Evolutionary conservation across 306 rosid species (phyloP), one percentile per base, ranked within the genome.

Genomic region (Quercus bicolor): DNA sequence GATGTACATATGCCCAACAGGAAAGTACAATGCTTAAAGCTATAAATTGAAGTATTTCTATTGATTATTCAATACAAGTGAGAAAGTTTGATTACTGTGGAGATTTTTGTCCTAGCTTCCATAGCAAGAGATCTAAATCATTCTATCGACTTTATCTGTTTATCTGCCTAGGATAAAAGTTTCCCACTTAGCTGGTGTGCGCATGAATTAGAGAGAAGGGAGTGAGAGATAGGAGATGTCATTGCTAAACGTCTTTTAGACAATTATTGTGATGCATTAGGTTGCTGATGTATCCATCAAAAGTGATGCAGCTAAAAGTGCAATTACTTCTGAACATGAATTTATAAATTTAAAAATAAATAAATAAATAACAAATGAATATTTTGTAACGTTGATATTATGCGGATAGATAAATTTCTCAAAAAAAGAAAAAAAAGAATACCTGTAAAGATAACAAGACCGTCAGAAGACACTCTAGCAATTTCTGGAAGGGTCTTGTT

Each of bases 401-500:
- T 0, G 31, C 26, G 28, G 55, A 18, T 56, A 20, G 0, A 62
- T 33, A 29, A 62, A 53, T 53, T 21, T 71, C 48, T 26, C 37
- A 24, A 56, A 74, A 64, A 40, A 59, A 11, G 15, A 59, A 66
- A 16, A n/a, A 66, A 3, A 23, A 37, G 28, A 84, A 56, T 56
- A 90, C 97, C 98, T 75, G 97, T 73, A 76, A 94, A 92, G 73
- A 92, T 84, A 78, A 92, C 85, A 62, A 94, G 72, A 72, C 94
- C 97, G 72, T 84, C 91, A 52, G 89, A 34, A 73, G 98, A 91
- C 53, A 94, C 91, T 77, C 97, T 90, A 21, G 90, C 97, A 24
- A 92, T 82, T 80, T 94, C 98, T 14, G 97, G 97, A 84, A 94
- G 94, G 43, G 97, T 92, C 88, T 48, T 89, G 88, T 92, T 92